Base-by-base conservation (phyloP, 2,329 filamentous ascomycete genomes). In the Nothopassalora personata region DNA sequence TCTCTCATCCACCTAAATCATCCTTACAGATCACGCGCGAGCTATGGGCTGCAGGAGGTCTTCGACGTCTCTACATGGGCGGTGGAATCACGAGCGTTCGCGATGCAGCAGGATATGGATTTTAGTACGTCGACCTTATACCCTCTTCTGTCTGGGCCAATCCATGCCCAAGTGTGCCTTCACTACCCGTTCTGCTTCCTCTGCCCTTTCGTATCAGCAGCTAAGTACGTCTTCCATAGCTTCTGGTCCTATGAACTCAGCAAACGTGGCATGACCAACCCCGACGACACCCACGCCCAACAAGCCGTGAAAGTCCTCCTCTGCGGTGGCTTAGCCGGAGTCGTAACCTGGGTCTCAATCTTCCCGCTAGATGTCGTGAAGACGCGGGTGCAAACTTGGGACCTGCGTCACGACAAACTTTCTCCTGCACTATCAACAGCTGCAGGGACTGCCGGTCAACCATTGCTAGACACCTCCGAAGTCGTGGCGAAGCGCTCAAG, bases 351-450 rank as follows among this genome's bases (percentile, higher is more conserved):
- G 93, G 86, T 84, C 4, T 93, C 88, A 58, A 86, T 97, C 30
- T 97, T 96, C 66, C 93, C 93, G 0, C 76, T 97, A 15, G 93
- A 97, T 73, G 87, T 96, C 50, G 82, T 97, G 70, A 97, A 97
- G 77, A 97, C 93, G 2, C 81, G 91, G 55, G 82, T 97, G n/a
- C 93, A 97, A 73, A 87, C 87, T 1, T 90, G 94, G 74, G 74
- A 72, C 53, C 63, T 72, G 15, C n/a, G 18, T 34, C 49, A 51
- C 10, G 36, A 15, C 61, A 10, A 45, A 58, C 43, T 30, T n/a
- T 15, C 30, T 33, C 50, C 59, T 36, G 47, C 57, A 23, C 23
- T 57, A n/a, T 34, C 54, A 18, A 56, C 58, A 23, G 47, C 36
- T 18, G 31, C 11, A 23, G 23, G 23, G 3, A 23, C 36, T 31